Percentiles rank a stretch among this genome's conserved stretches.
Evolutionary conservation across 495 filamentous ascomycete species (phyloP).

Genomic region (Lasiosphaeria miniovina): DNA sequence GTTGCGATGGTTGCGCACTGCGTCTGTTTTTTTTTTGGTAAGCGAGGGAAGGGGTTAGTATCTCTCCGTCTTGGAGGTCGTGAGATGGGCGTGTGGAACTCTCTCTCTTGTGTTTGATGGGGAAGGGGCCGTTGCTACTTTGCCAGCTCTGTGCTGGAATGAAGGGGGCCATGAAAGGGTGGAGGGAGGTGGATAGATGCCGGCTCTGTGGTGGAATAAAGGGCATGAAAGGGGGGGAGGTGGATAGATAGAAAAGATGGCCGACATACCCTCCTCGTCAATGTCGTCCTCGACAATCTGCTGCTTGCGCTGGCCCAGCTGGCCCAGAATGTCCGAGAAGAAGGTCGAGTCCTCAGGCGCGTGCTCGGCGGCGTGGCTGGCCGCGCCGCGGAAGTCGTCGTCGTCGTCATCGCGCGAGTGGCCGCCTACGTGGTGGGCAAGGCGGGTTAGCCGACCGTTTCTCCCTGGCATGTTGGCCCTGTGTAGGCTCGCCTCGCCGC

Average conservation of each 20-base stretch:
- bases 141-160: too few relatives aligned
- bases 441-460: too few relatives aligned
- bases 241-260: neutral
- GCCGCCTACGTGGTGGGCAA: constrained; percentile 8
- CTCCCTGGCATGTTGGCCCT: too few relatives aligned
- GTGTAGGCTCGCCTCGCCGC: too few relatives aligned
- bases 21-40: constrained; percentile 28
- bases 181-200: too few relatives aligned
- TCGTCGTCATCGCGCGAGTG: constrained; percentile 35
- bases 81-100: too few relatives aligned
- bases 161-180: too few relatives aligned
- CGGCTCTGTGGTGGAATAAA: neutral
- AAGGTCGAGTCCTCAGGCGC: constrained; percentile 50
- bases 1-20: constrained; percentile 54
- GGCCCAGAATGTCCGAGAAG: constrained; percentile 50
- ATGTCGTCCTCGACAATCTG: constrained; percentile 50
- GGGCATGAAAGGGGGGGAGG: neutral
- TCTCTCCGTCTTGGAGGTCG: too few relatives aligned
- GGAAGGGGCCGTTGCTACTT: too few relatives aligned
- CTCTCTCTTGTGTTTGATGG: too few relatives aligned
- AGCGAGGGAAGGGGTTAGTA: constrained; percentile 6
- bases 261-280: constrained; percentile 52
- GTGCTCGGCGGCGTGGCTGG: constrained; percentile 49
- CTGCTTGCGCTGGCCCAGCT: constrained; percentile 49
- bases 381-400: constrained; percentile 50